Evolutionary conservation across 2,329 filamentous ascomycete genomes (phyloP).

Genomic region (Fusarium brachygibbosum): DNA sequence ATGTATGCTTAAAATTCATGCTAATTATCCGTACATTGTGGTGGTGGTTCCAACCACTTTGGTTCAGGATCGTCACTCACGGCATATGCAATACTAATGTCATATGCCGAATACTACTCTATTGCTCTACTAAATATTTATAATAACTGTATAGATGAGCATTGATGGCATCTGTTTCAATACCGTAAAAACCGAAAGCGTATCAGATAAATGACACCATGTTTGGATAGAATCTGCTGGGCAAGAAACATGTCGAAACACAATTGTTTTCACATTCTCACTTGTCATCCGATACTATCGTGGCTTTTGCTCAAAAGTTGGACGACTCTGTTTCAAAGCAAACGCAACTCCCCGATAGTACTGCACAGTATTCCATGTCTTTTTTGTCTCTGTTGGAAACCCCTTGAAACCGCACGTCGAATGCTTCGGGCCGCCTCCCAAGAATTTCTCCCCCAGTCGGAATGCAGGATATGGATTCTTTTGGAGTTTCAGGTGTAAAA

Average conservation of each 20-base stretch:
- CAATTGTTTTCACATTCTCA: conserved; percentile 13
- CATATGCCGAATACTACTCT: not conserved
- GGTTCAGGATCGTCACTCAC: not conserved
- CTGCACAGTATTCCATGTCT: not conserved
- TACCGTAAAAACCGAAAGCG: not conserved
- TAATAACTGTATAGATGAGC: not conserved
- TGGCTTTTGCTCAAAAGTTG: not conserved
- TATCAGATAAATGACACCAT: not conserved
- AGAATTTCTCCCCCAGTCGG: conserved; percentile 39
- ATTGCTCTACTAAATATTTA: not conserved
- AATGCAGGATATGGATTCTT: conserved; percentile 10
- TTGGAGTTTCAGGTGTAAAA: conserved; percentile 38
- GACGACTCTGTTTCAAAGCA: conserved; percentile 22
- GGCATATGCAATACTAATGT: not conserved
- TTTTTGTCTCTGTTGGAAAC: not conserved
- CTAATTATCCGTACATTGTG: not conserved
- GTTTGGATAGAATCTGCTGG: conserved; percentile 13
- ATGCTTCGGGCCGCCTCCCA: not conserved
- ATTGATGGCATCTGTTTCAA: not conserved
- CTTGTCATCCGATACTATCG: conserved; percentile 9
- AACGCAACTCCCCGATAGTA: conserved; percentile 7
- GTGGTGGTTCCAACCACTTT: not conserved
- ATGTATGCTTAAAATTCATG: conserved; percentile 23
- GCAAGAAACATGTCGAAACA: conserved; percentile 29
- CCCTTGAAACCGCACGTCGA: conserved; percentile 29